Evolutionary conservation across 257 asterid genomes (phyloP), one percentile per base, ranked within the genome.

Genomic region (Thymus quinquecostatus): DNA sequence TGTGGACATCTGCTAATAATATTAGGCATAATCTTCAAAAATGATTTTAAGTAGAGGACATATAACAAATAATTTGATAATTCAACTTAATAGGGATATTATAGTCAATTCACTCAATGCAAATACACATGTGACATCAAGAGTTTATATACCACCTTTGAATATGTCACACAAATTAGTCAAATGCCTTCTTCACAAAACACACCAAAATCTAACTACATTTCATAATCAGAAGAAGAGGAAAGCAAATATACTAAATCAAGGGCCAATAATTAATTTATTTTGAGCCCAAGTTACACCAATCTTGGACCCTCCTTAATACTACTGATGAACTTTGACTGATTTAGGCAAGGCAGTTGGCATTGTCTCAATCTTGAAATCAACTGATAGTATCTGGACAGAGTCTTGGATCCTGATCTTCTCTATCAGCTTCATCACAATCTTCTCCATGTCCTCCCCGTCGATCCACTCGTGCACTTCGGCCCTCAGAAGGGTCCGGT

Each of bases 401-500:
- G 80, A 32, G 66, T 72, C 84, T 64, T 76, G 71, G 48, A 73
- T 55, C 60, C 13, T 72, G 29, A 82, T 86, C 75, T 50, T 54
- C 64, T 86, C 85, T n/a, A 90, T 80, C 0, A 87, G 77, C 36
- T 69, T 72, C 6, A 75, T 77, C 55, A 92, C 68, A 13, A 81
- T 14, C 0, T 32, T 56, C 72, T 82, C 96, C 5, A 90, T 75
- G 1, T 90, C 95, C 10, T 80, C 81, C 6, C 92, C 96, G 28
- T 89, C 83, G 6, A 45, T 64, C 96, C 91, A 92, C 60, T 83
- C 95, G 21, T 85, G 87, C 13, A 92, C 61, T 7, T 79, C 83
- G 11, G 92, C 84, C 62, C 77, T 76, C 55, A 92, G 27, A n/a
- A 74, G 78, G 3, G 10, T 27, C 0, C 72, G 81, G 53, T 87